Evolutionary conservation across 441 rosid genomes (phyloP).

Genomic region (Aquilaria agallochum): DNA sequence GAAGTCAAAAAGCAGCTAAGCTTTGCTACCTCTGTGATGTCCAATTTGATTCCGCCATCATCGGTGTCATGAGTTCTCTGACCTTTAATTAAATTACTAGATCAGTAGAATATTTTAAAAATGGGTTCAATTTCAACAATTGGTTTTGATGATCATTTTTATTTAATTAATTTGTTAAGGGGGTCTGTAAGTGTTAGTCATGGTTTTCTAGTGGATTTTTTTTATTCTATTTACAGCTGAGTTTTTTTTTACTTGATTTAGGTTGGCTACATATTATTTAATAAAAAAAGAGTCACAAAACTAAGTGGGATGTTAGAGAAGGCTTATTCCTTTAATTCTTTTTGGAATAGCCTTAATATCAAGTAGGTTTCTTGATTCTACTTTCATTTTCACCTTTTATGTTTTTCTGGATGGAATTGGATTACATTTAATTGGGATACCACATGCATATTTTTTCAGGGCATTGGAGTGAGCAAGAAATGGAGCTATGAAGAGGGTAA

Average conservation of each 20-base stretch:
- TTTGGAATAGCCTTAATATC: conserved; percentile 74
- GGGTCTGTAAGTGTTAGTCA: conserved; percentile 49
- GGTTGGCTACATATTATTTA: conserved; percentile 60
- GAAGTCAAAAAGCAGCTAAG: conserved; percentile 61
- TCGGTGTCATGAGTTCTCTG: conserved; percentile 58
- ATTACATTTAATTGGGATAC: no score
- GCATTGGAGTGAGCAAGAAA: neutral
- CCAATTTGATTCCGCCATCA: conserved; percentile 82
- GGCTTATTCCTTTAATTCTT: conserved; percentile 79
- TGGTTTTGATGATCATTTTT: neutral
- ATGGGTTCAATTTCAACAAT: neutral
- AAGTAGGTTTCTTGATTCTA: conserved; percentile 39
- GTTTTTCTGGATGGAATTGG: no score
- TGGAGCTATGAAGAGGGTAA: no score
- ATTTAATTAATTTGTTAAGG: conserved; percentile 36
- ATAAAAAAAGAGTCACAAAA: conserved; percentile 61
- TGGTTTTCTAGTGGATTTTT: neutral
- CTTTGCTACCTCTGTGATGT: conserved; percentile 90
- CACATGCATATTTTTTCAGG: conserved; percentile 24
- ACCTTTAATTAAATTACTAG: neutral
- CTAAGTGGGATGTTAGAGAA: conserved; percentile 90
- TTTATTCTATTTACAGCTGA: neutral
- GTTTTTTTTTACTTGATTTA: conserved; percentile 5
- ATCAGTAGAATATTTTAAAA: neutral
- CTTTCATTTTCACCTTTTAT: neutral